Conservation (phyloP, 2,329 filamentous ascomycete genomes). For the Colletotrichum sp. region DNA sequence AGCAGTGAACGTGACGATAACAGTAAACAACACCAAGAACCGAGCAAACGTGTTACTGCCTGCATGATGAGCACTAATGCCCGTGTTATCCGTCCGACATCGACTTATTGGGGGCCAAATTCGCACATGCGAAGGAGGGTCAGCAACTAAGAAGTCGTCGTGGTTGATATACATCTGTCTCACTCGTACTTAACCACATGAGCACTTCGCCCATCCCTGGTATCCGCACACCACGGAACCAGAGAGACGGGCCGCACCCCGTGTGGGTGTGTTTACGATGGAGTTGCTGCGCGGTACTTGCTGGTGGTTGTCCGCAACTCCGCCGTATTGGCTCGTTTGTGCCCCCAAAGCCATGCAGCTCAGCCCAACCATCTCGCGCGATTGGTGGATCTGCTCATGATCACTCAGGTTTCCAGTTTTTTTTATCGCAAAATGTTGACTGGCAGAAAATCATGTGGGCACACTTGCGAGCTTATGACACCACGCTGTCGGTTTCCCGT, state of each 20-base stretch:
- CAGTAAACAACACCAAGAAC: neutral
- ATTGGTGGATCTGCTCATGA: constrained; percentile 17
- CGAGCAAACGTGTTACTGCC: neutral
- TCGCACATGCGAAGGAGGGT: constrained; percentile 3
- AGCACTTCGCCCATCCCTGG: neutral
- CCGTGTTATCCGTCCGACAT: neutral
- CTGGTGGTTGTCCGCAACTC: constrained; percentile 3
- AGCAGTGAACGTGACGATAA: neutral
- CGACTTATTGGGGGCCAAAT: neutral
- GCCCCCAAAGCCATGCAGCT: neutral
- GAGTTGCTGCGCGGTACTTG: constrained; percentile 12
- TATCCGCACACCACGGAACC: neutral
- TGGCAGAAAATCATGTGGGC: constrained; percentile 13
- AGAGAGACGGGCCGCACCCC: constrained; percentile 14
- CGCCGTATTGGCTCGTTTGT: constrained; percentile 8
- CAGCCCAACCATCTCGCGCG: neutral
- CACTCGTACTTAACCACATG: neutral
- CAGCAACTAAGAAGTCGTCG: constrained; percentile 4
- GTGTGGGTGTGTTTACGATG: neutral
- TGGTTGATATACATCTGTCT: constrained; percentile 4
- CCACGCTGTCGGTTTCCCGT: constrained; percentile 5
- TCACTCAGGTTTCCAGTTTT: neutral
- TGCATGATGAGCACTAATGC: neutral
- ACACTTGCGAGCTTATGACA: neutral
- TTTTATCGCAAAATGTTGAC: neutral